A percentile compares a stretch with the other conserved stretches of the same genome.
phyloP scores from a whole-genome alignment of 306 rosid genomes.

The Crotalaria pallida region DNA sequence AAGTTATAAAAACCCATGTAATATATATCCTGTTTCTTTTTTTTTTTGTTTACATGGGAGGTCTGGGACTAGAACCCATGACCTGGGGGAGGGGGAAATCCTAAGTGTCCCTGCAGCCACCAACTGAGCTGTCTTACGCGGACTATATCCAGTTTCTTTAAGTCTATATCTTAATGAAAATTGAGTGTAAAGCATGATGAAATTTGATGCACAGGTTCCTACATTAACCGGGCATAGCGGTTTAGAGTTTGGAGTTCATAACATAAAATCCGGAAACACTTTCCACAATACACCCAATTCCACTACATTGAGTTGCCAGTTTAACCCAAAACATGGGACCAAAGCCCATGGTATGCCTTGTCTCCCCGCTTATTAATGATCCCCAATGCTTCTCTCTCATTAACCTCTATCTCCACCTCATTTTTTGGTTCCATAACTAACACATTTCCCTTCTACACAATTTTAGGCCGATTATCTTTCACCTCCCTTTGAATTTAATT shows the following conservation, averaged over 20 bases:
- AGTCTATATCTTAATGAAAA: not conserved
- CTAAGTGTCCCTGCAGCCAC: too few species aligned
- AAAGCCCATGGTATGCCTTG: slow-evolving; percentile 43
- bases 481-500: not conserved
- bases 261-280: not conserved
- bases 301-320: slow-evolving; percentile 4
- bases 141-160: too few species aligned
- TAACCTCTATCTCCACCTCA: not conserved
- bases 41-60: too few species aligned
- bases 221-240: not conserved
- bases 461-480: too few species aligned
- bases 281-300: not conserved
- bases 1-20: too few species aligned
- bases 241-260: not conserved
- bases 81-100: too few species aligned
- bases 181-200: not conserved
- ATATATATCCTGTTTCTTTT: too few species aligned
- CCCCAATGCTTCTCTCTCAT: not conserved
- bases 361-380: not conserved
- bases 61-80: too few species aligned
- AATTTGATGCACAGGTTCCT: not conserved
- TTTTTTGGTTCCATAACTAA: not conserved
- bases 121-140: too few species aligned
- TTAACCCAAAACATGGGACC: slow-evolving; percentile 43
- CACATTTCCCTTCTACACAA: not conserved